Evolutionary conservation across 2,329 filamentous ascomycete genomes (phyloP), one percentile per base, ranked within the genome.

Genomic region (Byssochlamys sp.): DNA sequence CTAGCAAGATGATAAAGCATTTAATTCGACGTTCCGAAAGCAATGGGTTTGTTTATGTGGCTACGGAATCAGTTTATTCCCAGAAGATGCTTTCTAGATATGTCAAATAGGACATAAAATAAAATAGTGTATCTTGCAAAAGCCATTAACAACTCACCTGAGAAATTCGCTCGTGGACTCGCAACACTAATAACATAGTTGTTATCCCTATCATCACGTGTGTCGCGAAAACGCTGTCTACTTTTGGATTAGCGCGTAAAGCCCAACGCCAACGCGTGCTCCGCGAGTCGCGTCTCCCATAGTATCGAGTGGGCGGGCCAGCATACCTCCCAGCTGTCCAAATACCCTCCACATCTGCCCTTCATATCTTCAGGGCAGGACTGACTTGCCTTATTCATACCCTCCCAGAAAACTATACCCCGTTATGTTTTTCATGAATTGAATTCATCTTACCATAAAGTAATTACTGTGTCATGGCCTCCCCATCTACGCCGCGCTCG

Each of bases 401-500:
- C 12, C 24, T 51, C 49, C 24, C 45, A 19, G 24, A 14, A 51
- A 10, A 19, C 24, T 10, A n/a, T 26, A 26, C 11, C 24, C 24
- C 10, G 14, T 28, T 51, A 51, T 51, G 27, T 28, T 51, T 33
- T 7, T 45, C 39, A 51, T 28, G 49, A 51, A 51, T 51, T 51
- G 49, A 51, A 51, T 51, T 26, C 10, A 14, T 27, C 27, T 28
- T 51, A 51, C 24, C 24, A 51, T 51, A 51, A 19, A 7, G 2
- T 26, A 51, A 51, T 28, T 26, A 51, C 5, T 26, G 9, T 4
- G 9, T 24, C 1, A 72, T 72, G 69, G 71, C 69, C 11, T 60
- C 65, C 10, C 65, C 67, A 10, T 71, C 69, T 24, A 71, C 70
- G 14, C 69, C 70, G 29, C 69, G 64, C 24, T 66, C 68, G 61